phyloP scores from a whole-genome alignment of 805 yeast species.

The Scheffersomyces spartinae region DNA sequence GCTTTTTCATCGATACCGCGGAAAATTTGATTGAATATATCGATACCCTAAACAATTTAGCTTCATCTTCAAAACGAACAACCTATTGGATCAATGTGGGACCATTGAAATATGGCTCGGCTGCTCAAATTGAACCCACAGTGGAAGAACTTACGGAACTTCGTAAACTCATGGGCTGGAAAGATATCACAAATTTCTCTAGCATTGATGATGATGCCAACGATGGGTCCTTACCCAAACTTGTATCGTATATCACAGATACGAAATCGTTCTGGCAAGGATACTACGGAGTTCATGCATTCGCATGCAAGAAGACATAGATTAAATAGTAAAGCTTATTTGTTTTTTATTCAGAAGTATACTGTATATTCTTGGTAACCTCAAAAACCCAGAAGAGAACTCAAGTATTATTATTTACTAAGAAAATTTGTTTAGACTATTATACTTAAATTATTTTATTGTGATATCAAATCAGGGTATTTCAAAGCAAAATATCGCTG shows the following conservation, averaged over 20 bases:
- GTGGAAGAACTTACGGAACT: slow-evolving; percentile 54
- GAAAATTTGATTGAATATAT: slow-evolving; percentile 72
- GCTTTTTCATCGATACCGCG: slow-evolving; percentile 87
- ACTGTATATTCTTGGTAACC: too few species aligned
- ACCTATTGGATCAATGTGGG: slow-evolving; percentile 79
- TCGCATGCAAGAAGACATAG: too few species aligned
- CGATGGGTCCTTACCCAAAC: slow-evolving; percentile 8
- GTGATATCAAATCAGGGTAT: too few species aligned
- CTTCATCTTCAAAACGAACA: slow-evolving; percentile 17
- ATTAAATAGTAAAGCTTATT: too few species aligned
- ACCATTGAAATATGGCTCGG: slow-evolving; percentile 85
- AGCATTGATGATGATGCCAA: not conserved
- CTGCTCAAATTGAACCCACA: slow-evolving; percentile 64
- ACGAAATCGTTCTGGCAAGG: slow-evolving; percentile 64
- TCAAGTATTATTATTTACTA: too few species aligned
- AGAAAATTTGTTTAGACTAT: too few species aligned
- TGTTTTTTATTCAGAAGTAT: too few species aligned
- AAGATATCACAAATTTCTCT: slow-evolving; percentile 8
- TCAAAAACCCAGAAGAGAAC: too few species aligned
- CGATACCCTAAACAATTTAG: slow-evolving; percentile 43
- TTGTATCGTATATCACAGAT: slow-evolving; percentile 61
- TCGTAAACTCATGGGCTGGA: slow-evolving; percentile 56
- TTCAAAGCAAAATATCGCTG: too few species aligned
- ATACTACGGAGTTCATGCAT: too few species aligned
- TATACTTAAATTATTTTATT: too few species aligned